phyloP scores from a whole-genome alignment of 2,329 filamentous ascomycete species.

The Byssothecium circinans region DNA sequence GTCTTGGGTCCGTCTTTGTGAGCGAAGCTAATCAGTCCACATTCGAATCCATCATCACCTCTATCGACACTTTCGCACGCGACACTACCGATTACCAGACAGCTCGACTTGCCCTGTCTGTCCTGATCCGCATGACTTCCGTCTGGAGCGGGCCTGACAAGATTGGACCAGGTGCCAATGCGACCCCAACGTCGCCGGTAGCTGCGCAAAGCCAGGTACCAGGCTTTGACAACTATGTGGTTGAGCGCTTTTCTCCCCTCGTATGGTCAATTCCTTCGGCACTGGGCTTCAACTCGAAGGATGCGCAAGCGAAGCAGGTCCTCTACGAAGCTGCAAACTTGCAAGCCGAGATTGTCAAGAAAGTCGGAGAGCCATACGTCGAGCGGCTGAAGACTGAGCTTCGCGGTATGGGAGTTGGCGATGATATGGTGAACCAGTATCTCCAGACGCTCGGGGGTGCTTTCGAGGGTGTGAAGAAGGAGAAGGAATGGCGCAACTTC shows the following conservation, averaged over 20 bases:
- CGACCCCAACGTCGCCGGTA: slow-evolving; percentile 47
- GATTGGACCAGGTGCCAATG: slow-evolving; percentile 32
- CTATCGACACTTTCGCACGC: slow-evolving; percentile 80
- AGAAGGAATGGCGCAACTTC: slow-evolving; percentile 50
- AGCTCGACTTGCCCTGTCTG: slow-evolving; percentile 75
- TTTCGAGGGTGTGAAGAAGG: slow-evolving; percentile 41
- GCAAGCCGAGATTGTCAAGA: slow-evolving; percentile 86
- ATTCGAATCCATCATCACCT: slow-evolving; percentile 84
- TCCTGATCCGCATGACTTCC: slow-evolving; percentile 78
- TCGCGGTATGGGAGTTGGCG: slow-evolving; percentile 64
- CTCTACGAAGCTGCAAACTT: slow-evolving; percentile 83
- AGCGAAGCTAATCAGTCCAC: slow-evolving; percentile 86
- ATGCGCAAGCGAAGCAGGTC: slow-evolving; percentile 86
- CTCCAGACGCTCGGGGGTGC: slow-evolving; percentile 51
- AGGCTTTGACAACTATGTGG: slow-evolving; percentile 89
- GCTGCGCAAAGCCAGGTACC: slow-evolving; percentile 63
- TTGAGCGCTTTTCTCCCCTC: slow-evolving; percentile 82
- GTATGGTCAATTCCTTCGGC: slow-evolving; percentile 88
- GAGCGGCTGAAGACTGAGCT: slow-evolving; percentile 68
- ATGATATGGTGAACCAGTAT: slow-evolving; percentile 66
- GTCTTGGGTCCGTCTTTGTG: slow-evolving; percentile 84
- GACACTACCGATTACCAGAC: slow-evolving; percentile 69
- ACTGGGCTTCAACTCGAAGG: slow-evolving; percentile 76
- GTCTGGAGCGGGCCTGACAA: slow-evolving; percentile 89
- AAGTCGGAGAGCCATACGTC: slow-evolving; percentile 82